Conservation (phyloP, 192 early-diverging fungal species). For the Cetraspora pellucida region DNA sequence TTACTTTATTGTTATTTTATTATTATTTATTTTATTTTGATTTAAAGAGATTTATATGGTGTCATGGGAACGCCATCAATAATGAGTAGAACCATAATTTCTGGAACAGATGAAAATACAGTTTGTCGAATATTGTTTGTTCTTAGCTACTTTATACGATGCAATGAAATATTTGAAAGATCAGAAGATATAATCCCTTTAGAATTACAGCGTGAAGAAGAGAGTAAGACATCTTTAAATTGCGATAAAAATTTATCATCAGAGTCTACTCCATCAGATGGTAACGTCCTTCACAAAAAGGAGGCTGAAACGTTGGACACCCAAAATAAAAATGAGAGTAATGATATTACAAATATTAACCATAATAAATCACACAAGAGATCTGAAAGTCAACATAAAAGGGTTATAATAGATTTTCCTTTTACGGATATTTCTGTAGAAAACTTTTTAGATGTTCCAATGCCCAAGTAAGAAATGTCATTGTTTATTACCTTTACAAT, state of each 20-base stretch:
- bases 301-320: too few species aligned
- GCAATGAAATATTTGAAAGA: constrained; percentile 59
- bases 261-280: background rate
- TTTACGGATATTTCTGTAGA: constrained; percentile 1
- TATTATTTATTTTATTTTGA: background rate
- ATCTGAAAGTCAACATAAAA: background rate
- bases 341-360: background rate
- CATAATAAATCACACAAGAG: background rate
- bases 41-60: constrained; percentile 53
- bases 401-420: background rate
- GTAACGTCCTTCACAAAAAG: background rate
- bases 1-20: too few species aligned
- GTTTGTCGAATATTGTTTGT: constrained; percentile 55
- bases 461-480: constrained; percentile 22
- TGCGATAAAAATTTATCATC: background rate
- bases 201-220: background rate
- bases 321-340: too few species aligned
- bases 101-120: constrained; percentile 47
- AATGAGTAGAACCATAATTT: constrained; percentile 57
- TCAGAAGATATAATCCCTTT: constrained; percentile 24
- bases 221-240: background rate
- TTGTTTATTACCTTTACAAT: background rate
- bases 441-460: constrained; percentile 27
- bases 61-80: constrained; percentile 51
- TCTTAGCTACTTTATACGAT: constrained; percentile 62